Evolutionary conservation across 2,329 filamentous ascomycete species (phyloP).

Genomic region (Fusarium sulawesiense): DNA sequence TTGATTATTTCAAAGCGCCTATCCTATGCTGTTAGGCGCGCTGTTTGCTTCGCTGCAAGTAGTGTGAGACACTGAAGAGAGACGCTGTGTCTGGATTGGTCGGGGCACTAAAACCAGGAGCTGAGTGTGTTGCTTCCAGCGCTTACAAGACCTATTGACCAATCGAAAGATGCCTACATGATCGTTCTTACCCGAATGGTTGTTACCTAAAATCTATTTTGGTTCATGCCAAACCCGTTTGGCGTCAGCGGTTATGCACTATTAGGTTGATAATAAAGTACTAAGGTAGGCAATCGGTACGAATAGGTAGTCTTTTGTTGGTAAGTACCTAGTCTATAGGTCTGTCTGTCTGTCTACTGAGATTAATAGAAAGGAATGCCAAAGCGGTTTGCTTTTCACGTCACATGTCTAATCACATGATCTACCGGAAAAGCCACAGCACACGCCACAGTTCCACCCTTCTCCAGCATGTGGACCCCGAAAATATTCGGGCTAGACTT

Average conservation of each 20-base stretch:
- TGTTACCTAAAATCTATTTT: conserved; percentile 35
- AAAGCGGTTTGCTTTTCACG: neutral
- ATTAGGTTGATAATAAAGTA: neutral
- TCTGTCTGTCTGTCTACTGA: neutral
- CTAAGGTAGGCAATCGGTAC: too few species aligned
- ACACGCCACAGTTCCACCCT: conserved; percentile 14
- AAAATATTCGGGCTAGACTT: conserved; percentile 40
- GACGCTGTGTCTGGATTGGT: conserved; percentile 35
- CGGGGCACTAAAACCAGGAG: conserved; percentile 2
- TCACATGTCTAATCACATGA: conserved; percentile 34
- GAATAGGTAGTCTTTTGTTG: neutral
- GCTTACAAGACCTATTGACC: conserved; percentile 34
- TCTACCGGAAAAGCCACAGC: neutral
- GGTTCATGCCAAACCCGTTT: conserved; percentile 24
- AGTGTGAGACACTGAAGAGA: conserved; percentile 32
- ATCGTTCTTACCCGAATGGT: conserved; percentile 15
- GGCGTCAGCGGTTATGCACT: conserved; percentile 38
- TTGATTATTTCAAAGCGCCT: conserved; percentile 34
- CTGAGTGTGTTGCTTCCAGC: conserved; percentile 32
- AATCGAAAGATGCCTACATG: conserved; percentile 27
- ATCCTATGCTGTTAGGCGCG: conserved; percentile 46
- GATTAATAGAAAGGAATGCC: neutral
- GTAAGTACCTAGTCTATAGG: neutral
- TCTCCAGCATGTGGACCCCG: conserved; percentile 32
- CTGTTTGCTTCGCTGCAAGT: conserved; percentile 20